Evolutionary conservation across 768 basidiomycete genomes (phyloP).

Genomic region (Pleurotus djamor): DNA sequence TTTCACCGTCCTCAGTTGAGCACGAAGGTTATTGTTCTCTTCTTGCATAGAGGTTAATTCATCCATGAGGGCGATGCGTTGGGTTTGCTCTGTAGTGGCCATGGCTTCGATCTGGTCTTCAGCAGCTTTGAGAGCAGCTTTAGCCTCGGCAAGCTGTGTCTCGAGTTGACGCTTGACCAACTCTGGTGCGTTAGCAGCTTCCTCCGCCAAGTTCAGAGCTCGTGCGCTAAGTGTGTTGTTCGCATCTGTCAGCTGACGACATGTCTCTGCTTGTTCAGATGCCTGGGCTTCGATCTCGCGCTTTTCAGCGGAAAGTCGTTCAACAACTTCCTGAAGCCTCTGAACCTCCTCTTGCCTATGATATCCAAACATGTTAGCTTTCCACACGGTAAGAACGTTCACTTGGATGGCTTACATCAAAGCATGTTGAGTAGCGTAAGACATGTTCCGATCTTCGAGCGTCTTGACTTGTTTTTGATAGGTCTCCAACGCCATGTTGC

Average conservation of each 20-base stretch:
- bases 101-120: constrained; percentile 68
- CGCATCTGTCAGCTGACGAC: constrained; percentile 70
- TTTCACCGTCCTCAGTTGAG: constrained; percentile 66
- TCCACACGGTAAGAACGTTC: constrained; percentile 8
- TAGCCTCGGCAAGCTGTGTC: constrained; percentile 57
- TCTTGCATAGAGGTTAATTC: constrained; percentile 84
- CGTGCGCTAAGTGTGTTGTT: constrained; percentile 77
- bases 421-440: constrained; percentile 48
- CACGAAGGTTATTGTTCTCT: constrained; percentile 69
- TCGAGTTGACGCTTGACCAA: constrained; percentile 64
- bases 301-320: constrained; percentile 61
- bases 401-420: constrained; percentile 44
- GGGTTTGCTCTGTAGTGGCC: constrained; percentile 71
- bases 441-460: constrained; percentile 72
- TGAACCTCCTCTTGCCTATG: constrained; percentile 66
- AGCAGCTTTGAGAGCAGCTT: constrained; percentile 59
- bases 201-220: constrained; percentile 68
- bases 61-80: constrained; percentile 82
- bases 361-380: constrained; percentile 10
- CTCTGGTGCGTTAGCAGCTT: constrained; percentile 57
- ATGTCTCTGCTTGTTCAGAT: constrained; percentile 72
- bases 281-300: constrained; percentile 66
- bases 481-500: constrained; percentile 74
- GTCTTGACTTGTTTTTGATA: constrained; percentile 87
- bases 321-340: constrained; percentile 57